A percentile compares a stretch with the other conserved stretches of the same genome.
Conservation (phyloP, 116 monocot genomes). For the Papilionanthe hybrid region DNA sequence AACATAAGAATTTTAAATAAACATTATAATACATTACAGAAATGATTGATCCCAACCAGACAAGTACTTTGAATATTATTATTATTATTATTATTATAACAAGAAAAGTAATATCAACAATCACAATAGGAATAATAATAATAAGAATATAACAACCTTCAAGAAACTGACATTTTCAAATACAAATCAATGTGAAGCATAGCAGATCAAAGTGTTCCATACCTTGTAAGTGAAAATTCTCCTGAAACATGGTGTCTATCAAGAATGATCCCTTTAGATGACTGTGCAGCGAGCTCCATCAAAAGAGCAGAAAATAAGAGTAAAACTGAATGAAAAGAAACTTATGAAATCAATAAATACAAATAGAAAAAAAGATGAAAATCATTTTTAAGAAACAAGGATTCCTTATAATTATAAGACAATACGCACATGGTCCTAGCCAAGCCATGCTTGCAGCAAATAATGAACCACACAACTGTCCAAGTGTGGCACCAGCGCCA, state of each 20-base stretch:
- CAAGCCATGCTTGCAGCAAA: constrained; percentile 96
- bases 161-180: neutral
- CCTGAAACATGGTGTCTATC: constrained; percentile 27
- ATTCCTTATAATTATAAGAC: neutral
- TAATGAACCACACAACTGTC: constrained; percentile 88
- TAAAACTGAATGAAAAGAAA: constrained; percentile 41
- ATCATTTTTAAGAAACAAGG: neutral
- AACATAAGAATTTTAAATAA: neutral
- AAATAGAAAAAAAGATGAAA: neutral
- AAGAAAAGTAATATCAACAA: neutral
- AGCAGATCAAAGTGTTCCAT: constrained; percentile 4
- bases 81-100: neutral
- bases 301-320: constrained; percentile 79
- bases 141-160: neutral
- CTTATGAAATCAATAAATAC: neutral
- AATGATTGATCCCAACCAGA: neutral
- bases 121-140: neutral
- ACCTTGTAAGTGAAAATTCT: constrained; percentile 65
- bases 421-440: constrained; percentile 82
- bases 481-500: constrained; percentile 97
- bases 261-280: constrained; percentile 77
- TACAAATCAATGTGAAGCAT: neutral
- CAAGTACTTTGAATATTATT: neutral
- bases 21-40: neutral
- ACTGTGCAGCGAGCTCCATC: constrained; percentile 90